Conservation (phyloP, 2,329 filamentous ascomycete genomes). For the Phyllosticta citribraziliensis region DNA sequence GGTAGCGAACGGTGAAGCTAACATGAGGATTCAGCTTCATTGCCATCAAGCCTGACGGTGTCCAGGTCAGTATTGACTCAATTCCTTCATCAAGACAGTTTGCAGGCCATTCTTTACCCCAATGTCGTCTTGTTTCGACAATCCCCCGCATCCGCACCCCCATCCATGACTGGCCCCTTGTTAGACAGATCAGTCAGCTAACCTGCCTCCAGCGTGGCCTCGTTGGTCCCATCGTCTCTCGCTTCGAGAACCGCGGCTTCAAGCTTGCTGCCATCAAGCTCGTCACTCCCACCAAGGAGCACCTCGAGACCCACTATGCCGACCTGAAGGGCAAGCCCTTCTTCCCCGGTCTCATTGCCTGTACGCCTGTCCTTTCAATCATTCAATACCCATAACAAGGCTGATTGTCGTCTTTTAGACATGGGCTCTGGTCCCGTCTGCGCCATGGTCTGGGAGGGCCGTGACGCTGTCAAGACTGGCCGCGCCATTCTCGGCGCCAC, state of each 20-base stretch:
- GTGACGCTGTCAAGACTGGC: constrained; percentile 98
- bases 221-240: constrained; percentile 91
- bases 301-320: constrained; percentile 96
- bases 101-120: not conserved
- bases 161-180: constrained; percentile 2
- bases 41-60: constrained; percentile 99
- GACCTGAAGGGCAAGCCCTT: constrained; percentile 92
- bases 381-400: not conserved
- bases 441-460: constrained; percentile 99
- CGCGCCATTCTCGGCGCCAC: constrained; percentile 95
- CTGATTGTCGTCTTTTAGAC: constrained; percentile 46
- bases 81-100: not conserved
- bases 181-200: not conserved
- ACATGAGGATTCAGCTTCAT: constrained; percentile 69
- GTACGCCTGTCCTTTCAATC: constrained; percentile 39
- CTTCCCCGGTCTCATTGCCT: constrained; percentile 89
- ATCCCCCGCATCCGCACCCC: not conserved
- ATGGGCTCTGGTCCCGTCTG: constrained; percentile 94
- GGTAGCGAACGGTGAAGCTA: constrained; percentile 18
- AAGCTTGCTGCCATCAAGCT: constrained; percentile 99
- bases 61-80: constrained; percentile 60
- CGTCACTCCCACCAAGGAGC: constrained; percentile 74
- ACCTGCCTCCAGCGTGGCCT: constrained; percentile 69
- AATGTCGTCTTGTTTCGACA: not conserved
- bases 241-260: constrained; percentile 98